Evolutionary conservation across 768 basidiomycete genomes (phyloP).

Genomic region (Amylocystis lapponica): DNA sequence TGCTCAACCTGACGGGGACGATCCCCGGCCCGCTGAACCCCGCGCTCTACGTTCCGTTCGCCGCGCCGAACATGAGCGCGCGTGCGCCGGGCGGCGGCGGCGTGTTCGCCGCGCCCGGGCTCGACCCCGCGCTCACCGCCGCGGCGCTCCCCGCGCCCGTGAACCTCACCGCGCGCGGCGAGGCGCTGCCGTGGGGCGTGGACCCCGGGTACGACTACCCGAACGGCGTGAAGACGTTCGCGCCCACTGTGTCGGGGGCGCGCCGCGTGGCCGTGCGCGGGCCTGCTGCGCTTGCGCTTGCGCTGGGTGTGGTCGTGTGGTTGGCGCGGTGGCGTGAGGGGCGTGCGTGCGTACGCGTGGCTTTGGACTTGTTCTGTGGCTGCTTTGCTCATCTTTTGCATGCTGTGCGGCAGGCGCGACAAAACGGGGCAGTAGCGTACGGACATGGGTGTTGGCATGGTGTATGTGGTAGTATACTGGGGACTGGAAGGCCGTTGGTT

Average conservation of each 20-base stretch:
- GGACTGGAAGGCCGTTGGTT: too few relatives aligned
- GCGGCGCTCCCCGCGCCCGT: conserved; percentile 32
- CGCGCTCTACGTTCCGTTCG: conserved; percentile 35
- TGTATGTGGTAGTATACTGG: too few relatives aligned
- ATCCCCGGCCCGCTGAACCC: conserved; percentile 41
- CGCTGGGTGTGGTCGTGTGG: too few relatives aligned
- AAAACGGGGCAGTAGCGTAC: too few relatives aligned
- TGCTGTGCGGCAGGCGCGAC: too few relatives aligned
- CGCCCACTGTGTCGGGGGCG: background rate
- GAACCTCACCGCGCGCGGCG: conserved; percentile 30
- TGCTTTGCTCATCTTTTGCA: too few relatives aligned
- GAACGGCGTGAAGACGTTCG: conserved; percentile 11
- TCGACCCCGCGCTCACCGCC: conserved; percentile 31
- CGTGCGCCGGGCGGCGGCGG: conserved; percentile 37
- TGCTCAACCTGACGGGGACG: conserved; percentile 36
- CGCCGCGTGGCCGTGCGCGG: background rate
- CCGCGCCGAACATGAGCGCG: conserved; percentile 35
- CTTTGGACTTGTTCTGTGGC: too few relatives aligned
- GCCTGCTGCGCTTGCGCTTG: too few relatives aligned
- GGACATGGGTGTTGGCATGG: too few relatives aligned
- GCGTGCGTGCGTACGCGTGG: too few relatives aligned
- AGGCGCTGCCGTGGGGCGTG: conserved; percentile 19
- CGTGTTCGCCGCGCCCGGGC: conserved; percentile 31
- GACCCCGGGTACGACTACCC: conserved; percentile 14
- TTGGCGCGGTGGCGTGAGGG: too few relatives aligned